phyloP scores from a whole-genome alignment of 306 rosid genomes.

The Amphicarpaea edgeworthii region DNA sequence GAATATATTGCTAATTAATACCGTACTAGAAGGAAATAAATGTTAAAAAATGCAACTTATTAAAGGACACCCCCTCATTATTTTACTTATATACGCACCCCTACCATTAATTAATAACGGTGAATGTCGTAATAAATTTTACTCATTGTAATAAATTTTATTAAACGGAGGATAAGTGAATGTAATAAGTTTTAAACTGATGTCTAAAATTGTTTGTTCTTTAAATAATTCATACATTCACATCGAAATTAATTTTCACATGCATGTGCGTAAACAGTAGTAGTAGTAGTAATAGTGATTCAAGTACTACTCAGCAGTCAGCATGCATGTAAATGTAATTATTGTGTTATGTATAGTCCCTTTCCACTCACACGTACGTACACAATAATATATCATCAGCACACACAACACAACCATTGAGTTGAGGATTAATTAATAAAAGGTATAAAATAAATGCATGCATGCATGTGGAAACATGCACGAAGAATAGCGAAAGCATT shows the following conservation, averaged over 20 bases:
- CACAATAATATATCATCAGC: constrained; percentile 6
- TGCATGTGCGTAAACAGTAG: constrained; percentile 40
- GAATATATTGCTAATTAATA: not conserved
- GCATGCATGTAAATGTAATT: constrained; percentile 24
- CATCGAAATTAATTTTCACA: not conserved
- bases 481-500: constrained; percentile 27
- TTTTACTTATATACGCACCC: too few relatives aligned
- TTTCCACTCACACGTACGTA: constrained; percentile 15
- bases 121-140: too few relatives aligned
- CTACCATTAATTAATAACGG: too few relatives aligned
- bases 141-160: too few relatives aligned
- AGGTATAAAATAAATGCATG: constrained; percentile 22
- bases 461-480: constrained; percentile 35
- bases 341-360: constrained; percentile 30
- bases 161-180: too few relatives aligned
- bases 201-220: too few relatives aligned
- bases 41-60: too few relatives aligned
- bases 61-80: too few relatives aligned
- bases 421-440: not conserved
- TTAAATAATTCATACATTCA: too few relatives aligned
- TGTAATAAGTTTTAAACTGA: too few relatives aligned
- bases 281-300: too few relatives aligned
- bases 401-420: not conserved
- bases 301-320: not conserved
- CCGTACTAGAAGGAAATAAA: not conserved